Conservation (phyloP, 2,329 filamentous ascomycete species). For the Paecilomyces sp. region DNA sequence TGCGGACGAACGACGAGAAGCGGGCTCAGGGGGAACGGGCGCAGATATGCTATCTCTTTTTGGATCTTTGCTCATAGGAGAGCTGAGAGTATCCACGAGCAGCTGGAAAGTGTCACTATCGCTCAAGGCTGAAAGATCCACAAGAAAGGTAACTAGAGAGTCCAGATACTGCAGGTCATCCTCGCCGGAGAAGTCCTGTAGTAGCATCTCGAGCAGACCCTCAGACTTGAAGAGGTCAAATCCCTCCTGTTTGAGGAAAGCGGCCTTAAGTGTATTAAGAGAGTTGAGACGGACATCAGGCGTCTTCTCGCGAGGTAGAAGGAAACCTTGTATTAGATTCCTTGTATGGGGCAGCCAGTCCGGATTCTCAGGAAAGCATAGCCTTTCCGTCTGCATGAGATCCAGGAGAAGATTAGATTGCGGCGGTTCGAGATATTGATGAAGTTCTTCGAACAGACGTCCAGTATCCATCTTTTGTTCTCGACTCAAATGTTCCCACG, state of each 20-base stretch:
- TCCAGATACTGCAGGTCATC: slow-evolving; percentile 31
- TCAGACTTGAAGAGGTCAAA: slow-evolving; percentile 23
- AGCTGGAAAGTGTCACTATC: slow-evolving; percentile 25
- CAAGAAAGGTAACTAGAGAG: slow-evolving; percentile 31
- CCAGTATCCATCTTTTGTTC: slow-evolving; percentile 29
- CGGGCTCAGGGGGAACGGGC: slow-evolving; percentile 15
- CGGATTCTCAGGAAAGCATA: slow-evolving; percentile 25
- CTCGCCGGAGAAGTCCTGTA: slow-evolving; percentile 29
- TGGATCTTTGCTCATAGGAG: slow-evolving; percentile 28
- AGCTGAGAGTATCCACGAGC: slow-evolving; percentile 25
- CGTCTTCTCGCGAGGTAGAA: slow-evolving; percentile 29
- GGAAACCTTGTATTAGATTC: slow-evolving; percentile 28
- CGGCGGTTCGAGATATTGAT: slow-evolving; percentile 28
- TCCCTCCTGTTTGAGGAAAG: slow-evolving; percentile 24
- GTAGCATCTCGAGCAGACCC: slow-evolving; percentile 24
- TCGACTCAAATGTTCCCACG: slow-evolving; percentile 29
- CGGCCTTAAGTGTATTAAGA: slow-evolving; percentile 32
- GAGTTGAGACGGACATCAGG: slow-evolving; percentile 33
- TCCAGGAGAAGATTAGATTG: slow-evolving; percentile 33
- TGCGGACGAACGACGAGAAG: slow-evolving; percentile 23
- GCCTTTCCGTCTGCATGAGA: slow-evolving; percentile 23
- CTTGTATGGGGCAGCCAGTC: slow-evolving; percentile 27
- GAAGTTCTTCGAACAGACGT: slow-evolving; percentile 27
- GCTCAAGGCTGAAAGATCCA: slow-evolving; percentile 22
- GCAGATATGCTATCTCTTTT: slow-evolving; percentile 18